Conservation (phyloP, 768 basidiomycete species). For the Termitomyces sp. region DNA sequence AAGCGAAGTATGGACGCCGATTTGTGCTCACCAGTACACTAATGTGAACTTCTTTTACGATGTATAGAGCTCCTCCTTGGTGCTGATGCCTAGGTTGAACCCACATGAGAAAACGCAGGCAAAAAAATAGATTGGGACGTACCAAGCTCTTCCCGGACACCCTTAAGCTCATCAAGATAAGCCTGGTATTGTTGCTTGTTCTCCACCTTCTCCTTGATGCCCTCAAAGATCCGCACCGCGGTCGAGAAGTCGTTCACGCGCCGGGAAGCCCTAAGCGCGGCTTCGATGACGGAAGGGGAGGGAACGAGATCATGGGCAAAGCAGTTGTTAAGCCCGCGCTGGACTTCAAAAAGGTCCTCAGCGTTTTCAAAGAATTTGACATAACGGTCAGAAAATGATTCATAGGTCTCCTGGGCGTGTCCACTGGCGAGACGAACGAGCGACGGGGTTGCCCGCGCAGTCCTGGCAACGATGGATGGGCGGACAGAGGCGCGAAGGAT, state of each 20-base stretch:
- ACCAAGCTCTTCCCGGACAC: slow-evolving; percentile 91
- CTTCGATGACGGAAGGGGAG: slow-evolving; percentile 76
- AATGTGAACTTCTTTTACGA: slow-evolving; percentile 21
- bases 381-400: slow-evolving; percentile 92
- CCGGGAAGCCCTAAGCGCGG: slow-evolving; percentile 80
- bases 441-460: slow-evolving; percentile 33
- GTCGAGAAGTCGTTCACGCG: slow-evolving; percentile 97
- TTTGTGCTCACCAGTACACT: slow-evolving; percentile 7
- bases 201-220: slow-evolving; percentile 95
- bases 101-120: neutral
- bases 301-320: slow-evolving; percentile 98
- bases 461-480: slow-evolving; percentile 32
- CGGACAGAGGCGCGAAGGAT: slow-evolving; percentile 57
- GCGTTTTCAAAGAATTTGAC: slow-evolving; percentile 89
- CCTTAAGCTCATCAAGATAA: slow-evolving; percentile 88
- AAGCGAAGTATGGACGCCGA: neutral
- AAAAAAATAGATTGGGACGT: slow-evolving; percentile 12
- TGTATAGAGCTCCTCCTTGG: slow-evolving; percentile 41
- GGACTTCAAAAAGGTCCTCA: slow-evolving; percentile 96
- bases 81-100: slow-evolving; percentile 26
- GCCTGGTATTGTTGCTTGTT: slow-evolving; percentile 93
- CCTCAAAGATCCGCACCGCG: slow-evolving; percentile 94
- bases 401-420: slow-evolving; percentile 89
- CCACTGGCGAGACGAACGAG: slow-evolving; percentile 45
- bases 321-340: slow-evolving; percentile 99